A percentile compares a stretch with the other conserved stretches of the same genome.
Conservation (phyloP, 2,329 filamentous ascomycete species). For the Raffaelea arxii region DNA sequence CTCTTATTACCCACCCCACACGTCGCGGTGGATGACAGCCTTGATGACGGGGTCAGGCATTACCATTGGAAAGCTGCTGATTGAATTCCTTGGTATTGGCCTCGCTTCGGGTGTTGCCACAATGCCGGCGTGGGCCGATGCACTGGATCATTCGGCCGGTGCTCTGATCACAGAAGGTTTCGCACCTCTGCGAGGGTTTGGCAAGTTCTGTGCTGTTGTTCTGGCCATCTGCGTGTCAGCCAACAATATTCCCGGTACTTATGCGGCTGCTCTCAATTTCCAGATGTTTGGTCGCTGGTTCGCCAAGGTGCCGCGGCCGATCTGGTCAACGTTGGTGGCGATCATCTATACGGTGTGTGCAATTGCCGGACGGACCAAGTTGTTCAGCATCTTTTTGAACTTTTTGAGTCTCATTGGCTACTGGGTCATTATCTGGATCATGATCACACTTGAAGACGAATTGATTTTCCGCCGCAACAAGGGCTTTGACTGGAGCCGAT, state of each 20-base stretch:
- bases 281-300: conserved; percentile 54
- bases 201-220: conserved; percentile 56
- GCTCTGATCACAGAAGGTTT: conserved; percentile 56
- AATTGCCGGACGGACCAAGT: conserved; percentile 48
- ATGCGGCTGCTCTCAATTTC: conserved; percentile 57
- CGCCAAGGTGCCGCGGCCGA: conserved; percentile 47
- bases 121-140: conserved; percentile 43
- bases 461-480: conserved; percentile 45
- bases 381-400: conserved; percentile 58
- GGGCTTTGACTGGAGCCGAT: conserved; percentile 50
- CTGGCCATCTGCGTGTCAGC: conserved; percentile 54
- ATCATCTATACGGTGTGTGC: conserved; percentile 57
- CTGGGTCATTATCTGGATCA: conserved; percentile 57
- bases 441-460: conserved; percentile 52
- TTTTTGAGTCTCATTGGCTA: conserved; percentile 64
- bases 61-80: conserved; percentile 47
- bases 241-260: conserved; percentile 56
- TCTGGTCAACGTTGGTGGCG: conserved; percentile 55
- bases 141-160: conserved; percentile 50
- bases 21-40: conserved; percentile 32
- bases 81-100: conserved; percentile 52
- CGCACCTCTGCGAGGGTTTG: conserved; percentile 48
- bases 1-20: conserved; percentile 34
- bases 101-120: conserved; percentile 46
- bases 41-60: conserved; percentile 47